Conservation (phyloP, 257 asterid species). For the Solanum gandarillasii region DNA sequence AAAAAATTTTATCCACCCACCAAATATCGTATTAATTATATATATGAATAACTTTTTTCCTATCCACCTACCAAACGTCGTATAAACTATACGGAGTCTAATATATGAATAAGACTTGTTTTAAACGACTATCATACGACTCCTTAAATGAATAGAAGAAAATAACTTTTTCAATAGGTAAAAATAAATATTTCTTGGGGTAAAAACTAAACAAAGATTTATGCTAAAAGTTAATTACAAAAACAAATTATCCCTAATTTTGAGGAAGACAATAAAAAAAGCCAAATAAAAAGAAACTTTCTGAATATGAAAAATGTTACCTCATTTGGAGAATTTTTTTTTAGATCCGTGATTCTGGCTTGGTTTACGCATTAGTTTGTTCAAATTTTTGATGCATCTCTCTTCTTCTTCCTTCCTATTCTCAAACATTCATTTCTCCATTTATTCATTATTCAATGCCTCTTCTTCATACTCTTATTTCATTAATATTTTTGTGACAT, state of each 20-base stretch:
- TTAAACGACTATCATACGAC: neutral
- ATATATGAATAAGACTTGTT: too few species aligned
- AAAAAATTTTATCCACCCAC: neutral
- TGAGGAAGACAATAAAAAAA: neutral
- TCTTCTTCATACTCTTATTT: neutral
- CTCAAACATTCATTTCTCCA: neutral
- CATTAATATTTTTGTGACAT: neutral
- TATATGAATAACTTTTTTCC: too few species aligned
- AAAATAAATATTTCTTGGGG: neutral
- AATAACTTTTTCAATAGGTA: neutral
- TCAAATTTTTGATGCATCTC: neutral
- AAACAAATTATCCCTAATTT: neutral
- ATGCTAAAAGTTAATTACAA: neutral
- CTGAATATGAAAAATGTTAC: neutral
- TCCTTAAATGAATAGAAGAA: neutral
- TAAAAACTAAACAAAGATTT: neutral
- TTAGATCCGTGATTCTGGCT: slow-evolving; percentile 9
- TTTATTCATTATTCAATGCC: neutral
- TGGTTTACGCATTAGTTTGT: neutral
- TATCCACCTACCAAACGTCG: neutral
- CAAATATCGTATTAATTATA: neutral
- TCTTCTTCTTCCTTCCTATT: neutral
- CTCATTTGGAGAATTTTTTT: neutral
- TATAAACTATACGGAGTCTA: too few species aligned
- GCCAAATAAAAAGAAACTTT: neutral